Evolutionary conservation across 139 green algal genomes (phyloP), one percentile per base, ranked within the genome.

Genomic region (Mesotaenium endlicherianum): DNA sequence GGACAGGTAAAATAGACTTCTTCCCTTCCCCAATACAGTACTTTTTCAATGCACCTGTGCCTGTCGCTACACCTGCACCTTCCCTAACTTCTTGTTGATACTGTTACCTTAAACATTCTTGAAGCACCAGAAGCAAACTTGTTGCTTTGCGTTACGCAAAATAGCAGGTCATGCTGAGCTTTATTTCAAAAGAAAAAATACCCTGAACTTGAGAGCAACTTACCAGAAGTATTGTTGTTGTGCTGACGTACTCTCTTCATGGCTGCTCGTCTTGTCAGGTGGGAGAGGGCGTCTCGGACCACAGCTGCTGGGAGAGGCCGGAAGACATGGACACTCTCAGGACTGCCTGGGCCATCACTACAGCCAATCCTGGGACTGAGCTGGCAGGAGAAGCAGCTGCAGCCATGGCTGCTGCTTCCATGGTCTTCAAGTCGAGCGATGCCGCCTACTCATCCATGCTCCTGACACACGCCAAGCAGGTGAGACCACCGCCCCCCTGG

Each of bases 321-420:
- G 79, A 86, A 70, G 30, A 83, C 34, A 82, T 82, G 60, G 8
- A 53, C 38, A 77, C 69, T 14, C 6, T 31, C 79, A n/a, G 79
- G 3, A 86, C 64, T 41, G 26, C 70, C 5, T 77, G 6, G 4
- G 36, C 84, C 36, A 47, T 84, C 34, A 38, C 84, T 47, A 3
- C 3, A 16, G 26, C 4, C 11, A 55, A 76, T 17, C 41, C 81
- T 34, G 81, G 81, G 36, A 67, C 81, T 11, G 81, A 87, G 3
- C 8, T 84, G 5, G 81, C 81, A 5, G 81, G 20, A 31, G 81
- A 87, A 16, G n/a, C 72, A 39, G 81, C 81, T 34, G 81, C 81
- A 8, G 81, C 71, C n/a, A 20, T 87, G 3, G 81, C 81, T 0
- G 81, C 81, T 0, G 81, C 81, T 11, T 75, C 75, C 26, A 78